Base-by-base conservation (phyloP, 768 basidiomycete genomes). In the Mycena rebaudengoi region DNA sequence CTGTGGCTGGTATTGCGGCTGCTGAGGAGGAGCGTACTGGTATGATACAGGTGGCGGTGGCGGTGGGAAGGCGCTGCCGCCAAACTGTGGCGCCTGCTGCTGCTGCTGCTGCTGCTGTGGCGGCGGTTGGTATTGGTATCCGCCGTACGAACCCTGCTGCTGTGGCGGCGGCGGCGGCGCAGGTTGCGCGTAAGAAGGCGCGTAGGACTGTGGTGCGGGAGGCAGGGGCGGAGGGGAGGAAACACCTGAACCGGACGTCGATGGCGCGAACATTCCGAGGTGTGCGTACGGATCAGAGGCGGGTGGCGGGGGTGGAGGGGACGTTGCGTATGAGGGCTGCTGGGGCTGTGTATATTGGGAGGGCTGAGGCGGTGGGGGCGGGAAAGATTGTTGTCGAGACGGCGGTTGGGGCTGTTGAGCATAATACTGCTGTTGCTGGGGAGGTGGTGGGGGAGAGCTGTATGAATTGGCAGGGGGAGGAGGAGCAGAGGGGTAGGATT, bases 251-350 rank as follows among this genome's bases (percentile, higher is more conserved):
- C 51, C 30, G 28, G 58, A 53, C 10, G 55, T 54, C 28, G 62
- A 25, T 18, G 66, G 10, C 33, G 45, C 6, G n/a, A 83, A 80
- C 66, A 80, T 67, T 0, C 73, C 74, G 3, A 82, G 68, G 51
- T 71, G 75, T 5, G 80, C 77, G 37, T 81, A 82, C 2, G 80
- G 81, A 66, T 81, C 82, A 37, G 28, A 63, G 10, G 72, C 60
- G 11, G 73, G 72, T 2, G 64, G 39, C 30, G 67, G 54, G 14
- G 64, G 60, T 16, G 62, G 57, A 18, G 68, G 61, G 29, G 57
- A 30, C 16, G n/a, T n/a, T n/a, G 35, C 53, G 30, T 65, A 69
- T n/a, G 65, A 60, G n/a, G n/a, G n/a, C 12, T 65, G 50, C 37
- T 71, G 71, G 13, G 70, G 8, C 48, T 72, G 73, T 13, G 70